Evolutionary conservation across 2,329 filamentous ascomycete genomes (phyloP).

Genomic region (Lasiodiplodia citricola): DNA sequence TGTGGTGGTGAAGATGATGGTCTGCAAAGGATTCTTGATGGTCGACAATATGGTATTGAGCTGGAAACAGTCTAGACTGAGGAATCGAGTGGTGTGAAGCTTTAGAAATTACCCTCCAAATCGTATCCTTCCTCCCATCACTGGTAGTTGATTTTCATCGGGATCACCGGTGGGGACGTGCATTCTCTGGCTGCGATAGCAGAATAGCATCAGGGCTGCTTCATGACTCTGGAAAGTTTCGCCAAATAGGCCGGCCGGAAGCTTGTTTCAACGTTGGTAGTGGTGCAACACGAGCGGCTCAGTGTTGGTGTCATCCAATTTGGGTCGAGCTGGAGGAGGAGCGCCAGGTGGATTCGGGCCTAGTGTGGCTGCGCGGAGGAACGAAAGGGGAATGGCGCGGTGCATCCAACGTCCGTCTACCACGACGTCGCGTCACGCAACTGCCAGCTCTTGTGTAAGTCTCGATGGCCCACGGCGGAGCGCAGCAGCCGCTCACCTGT

Average conservation of each 20-base stretch:
- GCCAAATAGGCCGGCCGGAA: background rate
- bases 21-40: slow-evolving; percentile 2
- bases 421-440: background rate
- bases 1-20: slow-evolving; percentile 29
- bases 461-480: background rate
- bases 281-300: too few relatives aligned
- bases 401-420: background rate
- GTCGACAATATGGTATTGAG: background rate
- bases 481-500: background rate
- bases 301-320: background rate
- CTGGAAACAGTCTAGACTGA: background rate
- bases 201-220: background rate
- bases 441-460: background rate
- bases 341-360: background rate
- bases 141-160: background rate
- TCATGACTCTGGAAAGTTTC: background rate
- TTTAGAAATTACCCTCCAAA: background rate
- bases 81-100: too few relatives aligned
- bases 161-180: background rate
- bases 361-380: slow-evolving; percentile 1
- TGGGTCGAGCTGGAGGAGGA: background rate
- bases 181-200: background rate
- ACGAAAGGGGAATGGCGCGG: slow-evolving; percentile 3
- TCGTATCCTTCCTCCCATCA: background rate
- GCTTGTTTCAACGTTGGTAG: background rate